Base-by-base conservation (phyloP, 2,329 filamentous ascomycete species). In the Dendryphion nanum region DNA sequence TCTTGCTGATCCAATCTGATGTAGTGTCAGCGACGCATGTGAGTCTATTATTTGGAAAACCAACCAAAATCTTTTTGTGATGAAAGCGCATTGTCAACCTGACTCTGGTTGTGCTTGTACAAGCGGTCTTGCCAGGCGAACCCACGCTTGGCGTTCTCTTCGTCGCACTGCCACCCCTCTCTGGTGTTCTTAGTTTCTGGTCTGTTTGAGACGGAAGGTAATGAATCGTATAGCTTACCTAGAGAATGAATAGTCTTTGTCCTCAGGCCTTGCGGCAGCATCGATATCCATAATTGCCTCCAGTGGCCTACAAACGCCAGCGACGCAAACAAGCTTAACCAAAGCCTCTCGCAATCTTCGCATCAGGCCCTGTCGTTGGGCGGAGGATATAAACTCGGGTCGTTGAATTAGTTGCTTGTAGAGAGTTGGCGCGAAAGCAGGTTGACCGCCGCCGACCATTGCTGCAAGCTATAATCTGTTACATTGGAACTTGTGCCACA, bases 301-400 rank as follows among this genome's bases (percentile, higher is more conserved):
- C 4, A 84, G 59, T 6, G 79, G 78, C 51, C 81, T 83, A 58
- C 77, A 81, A 1, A 83, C 77, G 1, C 81, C 81, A 13, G 81
- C 70, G 2, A 83, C 66, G 10, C 51, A 45, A 3, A 79, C 68
- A n/a, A 71, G 63, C 59, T 84, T 83, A 41, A 85, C 59, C 10
- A 84, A 64, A 0, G 72, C 73, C 58, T 84, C 81, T 30, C 81
- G 72, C 2, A 81, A 50, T 3, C 76, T 64, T 2, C 72, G 70
- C 38, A 79, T 64, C 6, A 81, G 63, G 0, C 55, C 57, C 49
- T 78, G 62, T 8, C 77, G 69, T 12, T 71, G 57, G 1, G 61
- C 63, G 0, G 72, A 44, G 1, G 68, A 72, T 1, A 63, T 48
- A 48, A 70, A 74, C 28, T 69, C 59, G 0, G 75, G 70, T 42